These are phyloP conservation scores for Entomortierella beljakovae DNA, from an alignment of 192 early-diverging fungal genomes.

Conservation along the genomic window DNA sequence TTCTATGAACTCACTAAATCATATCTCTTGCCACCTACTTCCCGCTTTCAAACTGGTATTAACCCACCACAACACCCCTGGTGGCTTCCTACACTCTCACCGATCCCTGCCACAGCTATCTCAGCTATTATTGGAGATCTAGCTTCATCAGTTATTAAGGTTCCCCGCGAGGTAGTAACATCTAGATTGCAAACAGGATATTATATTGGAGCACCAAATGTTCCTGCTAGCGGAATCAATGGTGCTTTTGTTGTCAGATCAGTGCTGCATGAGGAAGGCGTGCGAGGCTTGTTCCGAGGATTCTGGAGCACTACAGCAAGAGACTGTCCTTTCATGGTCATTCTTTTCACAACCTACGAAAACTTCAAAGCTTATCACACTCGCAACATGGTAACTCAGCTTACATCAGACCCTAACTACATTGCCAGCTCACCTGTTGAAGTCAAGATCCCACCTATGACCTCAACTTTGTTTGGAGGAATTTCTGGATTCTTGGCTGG, in stretches of 20 bases:
- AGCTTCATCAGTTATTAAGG: slow-evolving; percentile 79
- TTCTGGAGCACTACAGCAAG: slow-evolving; percentile 78
- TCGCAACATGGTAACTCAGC: slow-evolving; percentile 50
- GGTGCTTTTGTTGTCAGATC: slow-evolving; percentile 62
- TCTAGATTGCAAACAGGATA: slow-evolving; percentile 76
- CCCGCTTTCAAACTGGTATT: slow-evolving; percentile 45
- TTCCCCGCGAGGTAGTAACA: slow-evolving; percentile 81
- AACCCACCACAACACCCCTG: slow-evolving; percentile 45
- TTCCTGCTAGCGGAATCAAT: slow-evolving; percentile 44
- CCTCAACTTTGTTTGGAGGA: slow-evolving; percentile 77
- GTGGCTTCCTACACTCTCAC: slow-evolving; percentile 55
- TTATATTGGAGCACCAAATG: slow-evolving; percentile 39
- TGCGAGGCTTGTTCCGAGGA: slow-evolving; percentile 72
- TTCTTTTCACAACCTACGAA: slow-evolving; percentile 80
- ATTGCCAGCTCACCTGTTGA: slow-evolving; percentile 62
- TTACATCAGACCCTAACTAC: slow-evolving; percentile 54
- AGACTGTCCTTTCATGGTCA: slow-evolving; percentile 85
- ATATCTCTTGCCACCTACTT: slow-evolving; percentile 58
- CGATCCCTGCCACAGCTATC: slow-evolving; percentile 72
- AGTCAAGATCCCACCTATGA: slow-evolving; percentile 72
- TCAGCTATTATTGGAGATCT: slow-evolving; percentile 79
- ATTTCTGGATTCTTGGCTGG: slow-evolving; percentile 79
- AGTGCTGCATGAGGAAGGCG: slow-evolving; percentile 69
- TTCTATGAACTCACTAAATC: slow-evolving; percentile 78
- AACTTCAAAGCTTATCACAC: slow-evolving; percentile 78